phyloP scores from a whole-genome alignment of 106 monocot species.

The Allium cepa region DNA sequence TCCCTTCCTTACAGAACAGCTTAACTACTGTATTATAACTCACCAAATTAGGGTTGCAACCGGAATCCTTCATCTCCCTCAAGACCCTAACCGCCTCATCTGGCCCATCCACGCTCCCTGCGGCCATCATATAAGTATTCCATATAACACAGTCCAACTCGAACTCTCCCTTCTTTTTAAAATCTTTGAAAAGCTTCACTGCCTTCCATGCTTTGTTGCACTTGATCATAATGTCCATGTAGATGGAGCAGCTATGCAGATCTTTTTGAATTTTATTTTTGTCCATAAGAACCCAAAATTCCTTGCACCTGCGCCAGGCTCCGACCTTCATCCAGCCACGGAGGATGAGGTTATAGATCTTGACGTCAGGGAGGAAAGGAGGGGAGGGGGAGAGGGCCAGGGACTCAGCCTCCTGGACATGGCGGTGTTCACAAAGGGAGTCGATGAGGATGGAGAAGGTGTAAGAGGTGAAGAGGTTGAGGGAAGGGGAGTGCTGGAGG shows the following conservation, averaged over 20 bases:
- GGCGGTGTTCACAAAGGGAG: slow-evolving; percentile 68
- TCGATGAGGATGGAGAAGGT: slow-evolving; percentile 63
- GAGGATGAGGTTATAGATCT: slow-evolving; percentile 76
- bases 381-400: slow-evolving; percentile 33
- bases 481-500: slow-evolving; percentile 28
- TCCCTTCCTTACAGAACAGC: slow-evolving; percentile 58
- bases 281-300: slow-evolving; percentile 67
- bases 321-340: slow-evolving; percentile 72
- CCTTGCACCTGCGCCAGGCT: slow-evolving; percentile 40
- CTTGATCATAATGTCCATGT: slow-evolving; percentile 65
- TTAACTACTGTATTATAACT: slow-evolving; percentile 72
- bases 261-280: slow-evolving; percentile 34
- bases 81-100: slow-evolving; percentile 52
- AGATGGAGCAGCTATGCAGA: slow-evolving; percentile 79
- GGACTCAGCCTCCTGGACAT: slow-evolving; percentile 48
- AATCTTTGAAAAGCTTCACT: slow-evolving; percentile 55
- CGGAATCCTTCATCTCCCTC: slow-evolving; percentile 66
- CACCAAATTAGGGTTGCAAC: slow-evolving; percentile 47
- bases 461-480: slow-evolving; percentile 20
- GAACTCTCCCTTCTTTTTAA: slow-evolving; percentile 33
- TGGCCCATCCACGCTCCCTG: slow-evolving; percentile 45
- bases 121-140: slow-evolving; percentile 65
- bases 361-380: slow-evolving; percentile 50
- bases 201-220: slow-evolving; percentile 74
- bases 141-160: slow-evolving; percentile 57